Evolutionary conservation across 2,329 filamentous ascomycete species (phyloP), one percentile per base, ranked within the genome.

Genomic region (Apiospora pterosperma): DNA sequence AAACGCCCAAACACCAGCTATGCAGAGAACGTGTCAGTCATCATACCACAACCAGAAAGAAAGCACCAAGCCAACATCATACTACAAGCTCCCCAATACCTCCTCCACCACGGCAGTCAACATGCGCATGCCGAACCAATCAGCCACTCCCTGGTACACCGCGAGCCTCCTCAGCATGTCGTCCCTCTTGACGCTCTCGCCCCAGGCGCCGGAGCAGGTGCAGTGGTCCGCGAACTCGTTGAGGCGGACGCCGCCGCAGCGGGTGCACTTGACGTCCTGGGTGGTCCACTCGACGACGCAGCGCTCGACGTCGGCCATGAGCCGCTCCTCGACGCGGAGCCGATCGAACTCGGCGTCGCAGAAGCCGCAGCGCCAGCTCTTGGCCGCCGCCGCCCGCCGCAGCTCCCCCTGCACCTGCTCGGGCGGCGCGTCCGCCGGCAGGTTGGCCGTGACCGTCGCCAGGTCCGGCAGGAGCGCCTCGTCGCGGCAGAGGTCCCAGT

Each of bases 221-320:
- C 96, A 99, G 77, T 98, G 94, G 76, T 97, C 95, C 89, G 96
- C 93, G 72, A 98, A 96, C 73, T 97, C 95, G 75, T 97, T 98
- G 44, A 92, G 84, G 74, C 93, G 83, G 42, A 97, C 78, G 70
- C 92, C 92, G 36, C 85, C 87, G 76, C 89, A 91, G 65, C 85
- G 83, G 36, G 73, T 75, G 69, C 96, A 99, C 78, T 93, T 93
- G 65, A 98, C 79, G 76, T 99, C 96, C 79, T 98, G 95, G 38
- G 90, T 92, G 67, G 88, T 85, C 94, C 96, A 99, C 71, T 91
- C 88, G 31, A 92, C 85, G 8, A 92, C 82, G 74, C 90, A 80
- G 25, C 86, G 87, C 76, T 97, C 89, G 21, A 97, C 90, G 64
- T 91, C 85, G 66, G 67, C 69, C 69, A 69, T 28, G 70, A 10